Evolutionary conservation across 352 stramenopile species (phyloP), one percentile per base, ranked within the genome.

Genomic region (Phytophthora cajani): DNA sequence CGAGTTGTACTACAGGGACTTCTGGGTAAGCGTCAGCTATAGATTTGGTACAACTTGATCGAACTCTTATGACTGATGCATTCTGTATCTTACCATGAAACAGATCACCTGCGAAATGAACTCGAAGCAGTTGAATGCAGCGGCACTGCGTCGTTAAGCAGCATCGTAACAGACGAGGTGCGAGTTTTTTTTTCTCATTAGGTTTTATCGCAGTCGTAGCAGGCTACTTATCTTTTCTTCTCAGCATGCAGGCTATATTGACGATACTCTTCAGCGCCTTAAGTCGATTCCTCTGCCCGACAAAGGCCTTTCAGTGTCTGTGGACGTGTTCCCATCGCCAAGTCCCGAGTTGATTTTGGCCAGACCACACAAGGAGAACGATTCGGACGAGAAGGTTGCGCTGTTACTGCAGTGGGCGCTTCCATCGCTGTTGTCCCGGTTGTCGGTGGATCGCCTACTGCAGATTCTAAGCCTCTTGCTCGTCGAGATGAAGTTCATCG

Each of bases 401-500:
- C 40, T 85, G 44, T 25, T 88, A 42, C 57, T 88, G 3, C 79
- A 88, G 44, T 88, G 81, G 79, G 61, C 79, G n/a, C 57, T 88
- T 5, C 75, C 78, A 11, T 73, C 68, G 3, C 49, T 88, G 16
- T 58, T 88, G 1, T 56, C 61, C 12, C 63, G 42, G 10, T 54
- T 87, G 23, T 74, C 79, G 49, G 78, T 87, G 33, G 74, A 87
- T 42, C 62, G 69, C 3, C 59, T 84, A 7, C 70, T 88, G 17
- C 74, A 79, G n/a, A 75, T 87, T 50, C 33, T 87, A 36, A 74
- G 70, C 16, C 56, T 84, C 9, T 51, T 88, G 36, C 61, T 88
- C 21, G 49, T 81, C 12, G 81, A 88, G 60, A 82, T 86, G 72
- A 88, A 88, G 40, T 64, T 88, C 14, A 77, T 88, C 44, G 49